Evolutionary conservation across 2,329 filamentous ascomycete species (phyloP).

Genomic region (Parascedosporium putredinis): DNA sequence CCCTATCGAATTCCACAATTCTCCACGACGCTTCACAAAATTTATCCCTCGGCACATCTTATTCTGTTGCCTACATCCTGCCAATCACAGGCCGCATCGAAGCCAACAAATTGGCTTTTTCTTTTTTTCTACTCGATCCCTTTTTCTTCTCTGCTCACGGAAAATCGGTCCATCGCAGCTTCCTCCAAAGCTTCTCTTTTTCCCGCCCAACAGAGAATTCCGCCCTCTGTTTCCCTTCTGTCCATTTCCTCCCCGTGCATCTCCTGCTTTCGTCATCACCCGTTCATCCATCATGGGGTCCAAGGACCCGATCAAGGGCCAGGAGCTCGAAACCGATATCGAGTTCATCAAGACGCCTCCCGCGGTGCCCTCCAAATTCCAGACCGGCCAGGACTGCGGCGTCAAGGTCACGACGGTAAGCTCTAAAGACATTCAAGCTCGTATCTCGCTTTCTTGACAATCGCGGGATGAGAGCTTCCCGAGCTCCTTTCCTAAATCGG

Average conservation of each 20-base stretch:
- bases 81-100: not conserved
- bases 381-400: constrained; percentile 54
- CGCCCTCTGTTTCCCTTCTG: not conserved
- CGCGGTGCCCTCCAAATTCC: constrained; percentile 45
- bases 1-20: too few relatives aligned
- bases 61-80: not conserved
- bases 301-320: not conserved
- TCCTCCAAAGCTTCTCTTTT: not conserved
- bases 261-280: too few relatives aligned
- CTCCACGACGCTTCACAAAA: too few relatives aligned
- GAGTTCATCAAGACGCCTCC: constrained; percentile 32
- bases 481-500: too few relatives aligned
- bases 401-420: constrained; percentile 33
- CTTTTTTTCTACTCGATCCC: not conserved
- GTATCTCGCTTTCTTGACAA: too few relatives aligned
- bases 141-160: too few relatives aligned
- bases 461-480: too few relatives aligned
- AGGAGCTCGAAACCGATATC: constrained; percentile 24
- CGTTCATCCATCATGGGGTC: constrained; percentile 12
- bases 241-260: not conserved
- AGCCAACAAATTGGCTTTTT: constrained; percentile 4
- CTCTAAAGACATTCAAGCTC: constrained; percentile 6
- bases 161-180: not conserved
- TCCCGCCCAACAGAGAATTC: not conserved
- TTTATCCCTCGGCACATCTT: not conserved